Evolutionary conservation across 2,329 filamentous ascomycete species (phyloP), one percentile per base, ranked within the genome.

Genomic region (Ophiostoma sp.): DNA sequence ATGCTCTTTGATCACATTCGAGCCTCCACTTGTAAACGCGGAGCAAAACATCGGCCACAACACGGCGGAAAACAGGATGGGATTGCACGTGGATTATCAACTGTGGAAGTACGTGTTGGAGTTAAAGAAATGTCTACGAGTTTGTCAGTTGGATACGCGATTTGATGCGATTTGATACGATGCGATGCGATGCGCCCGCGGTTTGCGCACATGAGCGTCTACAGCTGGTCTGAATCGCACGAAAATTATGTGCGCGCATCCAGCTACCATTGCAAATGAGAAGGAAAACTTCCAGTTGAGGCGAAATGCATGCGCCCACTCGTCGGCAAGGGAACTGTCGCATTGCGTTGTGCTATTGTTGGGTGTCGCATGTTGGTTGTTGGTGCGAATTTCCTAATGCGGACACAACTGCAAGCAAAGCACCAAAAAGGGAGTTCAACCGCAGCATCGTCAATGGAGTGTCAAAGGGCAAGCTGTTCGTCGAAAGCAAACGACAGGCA

Each of bases 361-460:
- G 39, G 17, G 5, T 33, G 64, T 48, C 28, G 42, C n/a, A 17
- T 68, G 66, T 69, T 69, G 66, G 66, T 36, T 36, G 66, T 36
- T 69, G 66, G 19, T 50, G 64, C 17, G 28, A 48, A 52, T 69
- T 69, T 69, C 45, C 66, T 36, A 52, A 69, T 69, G 66, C 66
- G 66, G 66, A 36, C 64, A 52, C 45, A 50, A 9, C 17, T n/a
- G 25, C 42, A 50, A 3, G n/a, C 22, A 31, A 22, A 55, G 28
- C 28, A n/a, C 25, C 25, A 8, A 50, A 36, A 36, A 8, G 31
- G 45, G 42, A 4, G 8, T 25, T 69, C 36, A 28, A 63, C 59
- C 2, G 31, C 64, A 22, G 9, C 64, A 50, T 33, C 66, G 42
- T 33, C 66, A 50, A 69, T 15, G 28, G 19, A 31, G 15, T 22